Conservation (phyloP, 2,329 filamentous ascomycete species). For the Clonostachys byssicola region DNA sequence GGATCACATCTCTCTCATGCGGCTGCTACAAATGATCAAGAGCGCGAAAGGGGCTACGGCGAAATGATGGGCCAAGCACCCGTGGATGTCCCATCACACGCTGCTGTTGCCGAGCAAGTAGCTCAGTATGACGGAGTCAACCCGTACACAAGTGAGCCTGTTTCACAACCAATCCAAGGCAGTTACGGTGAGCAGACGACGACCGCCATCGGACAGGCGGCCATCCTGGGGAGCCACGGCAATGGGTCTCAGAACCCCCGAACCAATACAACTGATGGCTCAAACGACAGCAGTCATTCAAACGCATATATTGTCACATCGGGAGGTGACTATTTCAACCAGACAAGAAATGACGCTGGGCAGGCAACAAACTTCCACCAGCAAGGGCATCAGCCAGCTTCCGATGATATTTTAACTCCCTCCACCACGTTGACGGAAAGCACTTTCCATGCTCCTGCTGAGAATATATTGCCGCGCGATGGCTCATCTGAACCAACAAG, state of each 20-base stretch:
- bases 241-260: slow-evolving; percentile 4
- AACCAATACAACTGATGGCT: slow-evolving; percentile 8
- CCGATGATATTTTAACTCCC: too few relatives aligned
- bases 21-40: slow-evolving; percentile 20
- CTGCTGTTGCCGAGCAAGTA: slow-evolving; percentile 42
- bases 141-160: slow-evolving; percentile 47
- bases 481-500: too few relatives aligned
- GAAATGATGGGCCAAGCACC: slow-evolving; percentile 33
- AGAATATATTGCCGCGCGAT: too few relatives aligned
- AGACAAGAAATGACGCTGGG: slow-evolving; percentile 8
- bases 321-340: slow-evolving; percentile 11
- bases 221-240: too few relatives aligned
- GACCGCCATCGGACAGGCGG: too few relatives aligned
- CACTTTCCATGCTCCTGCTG: too few relatives aligned
- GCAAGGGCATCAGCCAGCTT: too few relatives aligned
- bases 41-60: slow-evolving; percentile 33
- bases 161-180: slow-evolving; percentile 10
- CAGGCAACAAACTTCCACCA: slow-evolving; percentile 7
- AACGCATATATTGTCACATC: not conserved
- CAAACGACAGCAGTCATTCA: not conserved
- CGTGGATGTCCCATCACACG: slow-evolving; percentile 44
- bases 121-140: slow-evolving; percentile 53
- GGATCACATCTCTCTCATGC: slow-evolving; percentile 2
- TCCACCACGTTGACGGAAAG: too few relatives aligned
- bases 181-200: too few relatives aligned